Conservation (phyloP, 2,329 filamentous ascomycete species). For the Sclerotinia minor region DNA sequence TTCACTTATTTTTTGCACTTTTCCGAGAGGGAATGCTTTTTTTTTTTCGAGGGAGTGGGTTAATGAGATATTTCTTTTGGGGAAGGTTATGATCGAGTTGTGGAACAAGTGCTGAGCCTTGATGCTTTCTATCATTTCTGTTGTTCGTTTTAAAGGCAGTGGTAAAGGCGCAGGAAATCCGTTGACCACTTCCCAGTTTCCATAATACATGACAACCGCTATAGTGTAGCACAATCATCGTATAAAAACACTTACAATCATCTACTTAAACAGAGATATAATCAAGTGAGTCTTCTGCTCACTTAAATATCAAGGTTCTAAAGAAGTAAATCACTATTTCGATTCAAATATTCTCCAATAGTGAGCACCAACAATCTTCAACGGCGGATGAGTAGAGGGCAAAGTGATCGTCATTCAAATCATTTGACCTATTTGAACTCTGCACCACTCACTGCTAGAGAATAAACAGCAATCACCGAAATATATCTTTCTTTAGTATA, state of each 20-base stretch:
- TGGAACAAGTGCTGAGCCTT: background rate
- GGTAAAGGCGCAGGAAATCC: too few species aligned
- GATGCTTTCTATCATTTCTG: too few species aligned
- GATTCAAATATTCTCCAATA: background rate
- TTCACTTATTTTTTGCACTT: background rate
- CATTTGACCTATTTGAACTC: background rate
- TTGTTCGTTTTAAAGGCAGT: too few species aligned
- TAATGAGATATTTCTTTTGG: background rate
- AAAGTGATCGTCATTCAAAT: background rate
- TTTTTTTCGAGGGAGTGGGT: background rate
- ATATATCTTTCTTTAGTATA: background rate
- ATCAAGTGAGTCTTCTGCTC: background rate
- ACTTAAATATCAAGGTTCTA: background rate
- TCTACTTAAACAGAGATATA: background rate
- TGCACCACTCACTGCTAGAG: too few species aligned
- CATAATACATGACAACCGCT: too few species aligned
- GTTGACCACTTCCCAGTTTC: too few species aligned
- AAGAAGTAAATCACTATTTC: background rate
- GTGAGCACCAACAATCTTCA: background rate
- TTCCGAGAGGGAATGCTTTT: background rate
- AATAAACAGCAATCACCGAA: background rate
- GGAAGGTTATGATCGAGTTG: background rate
- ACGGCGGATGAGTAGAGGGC: background rate
- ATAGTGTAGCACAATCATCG: too few species aligned
- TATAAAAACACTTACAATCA: too few species aligned